phyloP scores from a whole-genome alignment of 176 grass and related monocot genomes.

The Oryza coarctata region DNA sequence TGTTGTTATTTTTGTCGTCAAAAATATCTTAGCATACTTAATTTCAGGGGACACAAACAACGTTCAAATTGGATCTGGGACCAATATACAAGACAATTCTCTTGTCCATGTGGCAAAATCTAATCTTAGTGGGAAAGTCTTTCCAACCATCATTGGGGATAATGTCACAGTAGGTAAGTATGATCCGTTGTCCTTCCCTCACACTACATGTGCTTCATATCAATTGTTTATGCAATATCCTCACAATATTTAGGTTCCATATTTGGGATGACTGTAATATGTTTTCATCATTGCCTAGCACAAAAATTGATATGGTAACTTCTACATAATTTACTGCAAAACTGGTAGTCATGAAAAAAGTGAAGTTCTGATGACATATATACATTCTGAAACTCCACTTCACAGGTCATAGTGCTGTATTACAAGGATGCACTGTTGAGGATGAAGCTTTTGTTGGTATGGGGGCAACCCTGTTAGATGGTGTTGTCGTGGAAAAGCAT shows the following conservation, averaged over 20 bases:
- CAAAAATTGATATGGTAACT: neutral
- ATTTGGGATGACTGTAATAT: slow-evolving; percentile 8
- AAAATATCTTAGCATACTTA: slow-evolving; percentile 9
- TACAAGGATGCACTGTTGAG: slow-evolving; percentile 97
- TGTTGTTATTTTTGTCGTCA: neutral
- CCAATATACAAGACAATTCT: slow-evolving; percentile 98
- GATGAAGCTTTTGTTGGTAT: slow-evolving; percentile 96
- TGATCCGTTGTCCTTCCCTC: neutral
- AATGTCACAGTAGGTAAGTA: slow-evolving; percentile 91
- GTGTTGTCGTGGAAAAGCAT: slow-evolving; percentile 86
- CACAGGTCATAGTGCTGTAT: slow-evolving; percentile 87
- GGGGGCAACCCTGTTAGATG: slow-evolving; percentile 85
- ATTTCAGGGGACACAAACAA: slow-evolving; percentile 83
- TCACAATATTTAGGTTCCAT: neutral
- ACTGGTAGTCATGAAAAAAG: neutral
- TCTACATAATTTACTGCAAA: neutral
- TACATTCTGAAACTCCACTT: slow-evolving; percentile 20
- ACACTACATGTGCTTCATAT: slow-evolving; percentile 7
- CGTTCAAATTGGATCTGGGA: slow-evolving; percentile 77
- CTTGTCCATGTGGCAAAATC: slow-evolving; percentile 95
- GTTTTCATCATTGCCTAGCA: slow-evolving; percentile 6
- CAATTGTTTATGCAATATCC: neutral
- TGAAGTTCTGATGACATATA: slow-evolving; percentile 20
- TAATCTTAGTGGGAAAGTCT: slow-evolving; percentile 90
- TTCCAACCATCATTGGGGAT: slow-evolving; percentile 85